Base-by-base conservation (phyloP, 2,329 filamentous ascomycete genomes). In the Stachybotrys elegans region DNA sequence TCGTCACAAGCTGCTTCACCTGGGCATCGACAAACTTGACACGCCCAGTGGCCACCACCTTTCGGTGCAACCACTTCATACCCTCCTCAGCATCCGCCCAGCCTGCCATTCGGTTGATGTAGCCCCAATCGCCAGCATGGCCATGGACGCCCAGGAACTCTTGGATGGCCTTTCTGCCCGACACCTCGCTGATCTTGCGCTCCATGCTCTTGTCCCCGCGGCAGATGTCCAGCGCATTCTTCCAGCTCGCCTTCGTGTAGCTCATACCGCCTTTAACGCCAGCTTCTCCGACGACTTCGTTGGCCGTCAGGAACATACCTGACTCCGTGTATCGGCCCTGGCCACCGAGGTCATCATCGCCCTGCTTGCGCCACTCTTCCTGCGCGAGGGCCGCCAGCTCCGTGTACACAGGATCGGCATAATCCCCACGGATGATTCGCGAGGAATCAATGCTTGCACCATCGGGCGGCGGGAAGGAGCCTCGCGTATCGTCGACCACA, bases 71-170 rank as follows among this genome's bases (percentile, higher is more conserved):
- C 73, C 78, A 86, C 36, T 70, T 63, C 81, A 92, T 87, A 13
- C 75, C 79, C 37, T 74, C 76, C 49, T 83, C 83, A 0, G 88
- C 88, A 59, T 95, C 78, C 3, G 85, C 88, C 89, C 89, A 95
- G 6, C 89, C 89, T 31, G 83, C 85, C 22, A 75, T 71, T 43
- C 74, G 73, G 61, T 95, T 94, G 43, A 86, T 65, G 63, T 91
- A 94, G 19, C 84, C 88, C 72, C 73, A 81, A 49, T 73, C 75
- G 13, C 81, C 87, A 22, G 73, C 74, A 46, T 67, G 64, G 34
- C 73, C 76, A 7, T 71, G 69, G 0, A 71, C 76, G 11, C 70
- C 68, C 22, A 78, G 58, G 6, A 60, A 65, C 5, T 59, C 57
- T 31, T 65, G 64, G 43, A 84, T 69, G 19, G 68, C 70, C 22